phyloP scores from a whole-genome alignment of 108 stramenopile genomes.

The Pseudonitzschia delicatissima region DNA sequence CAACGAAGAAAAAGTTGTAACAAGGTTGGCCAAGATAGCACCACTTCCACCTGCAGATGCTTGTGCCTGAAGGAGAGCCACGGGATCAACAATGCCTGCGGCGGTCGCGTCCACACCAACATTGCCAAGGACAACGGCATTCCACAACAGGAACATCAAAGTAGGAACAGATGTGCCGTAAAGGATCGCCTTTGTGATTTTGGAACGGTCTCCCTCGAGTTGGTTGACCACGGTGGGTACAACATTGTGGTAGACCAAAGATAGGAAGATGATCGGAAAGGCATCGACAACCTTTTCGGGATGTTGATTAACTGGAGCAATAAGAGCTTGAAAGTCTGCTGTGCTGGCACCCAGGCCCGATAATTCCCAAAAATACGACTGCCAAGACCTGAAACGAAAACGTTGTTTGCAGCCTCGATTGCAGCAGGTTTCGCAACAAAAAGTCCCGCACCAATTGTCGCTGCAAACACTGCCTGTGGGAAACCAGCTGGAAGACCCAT shows the following conservation, averaged over 20 bases:
- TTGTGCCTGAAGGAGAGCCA: constrained; percentile 30
- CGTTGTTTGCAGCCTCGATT: constrained; percentile 57
- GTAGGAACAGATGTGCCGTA: constrained; percentile 71
- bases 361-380: constrained; percentile 49
- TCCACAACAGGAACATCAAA: constrained; percentile 85
- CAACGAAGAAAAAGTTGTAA: constrained; percentile 52
- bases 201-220: constrained; percentile 73
- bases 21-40: constrained; percentile 29
- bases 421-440: constrained; percentile 26
- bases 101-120: constrained; percentile 25
- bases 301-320: constrained; percentile 57
- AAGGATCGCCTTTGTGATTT: constrained; percentile 74
- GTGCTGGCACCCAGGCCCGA: constrained; percentile 50
- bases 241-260: constrained; percentile 86
- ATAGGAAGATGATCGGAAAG: constrained; percentile 76
- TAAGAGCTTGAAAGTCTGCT: constrained; percentile 49
- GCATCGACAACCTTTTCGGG: constrained; percentile 61
- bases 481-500: constrained; percentile 18
- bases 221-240: constrained; percentile 79
- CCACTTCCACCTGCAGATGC: constrained; percentile 11
- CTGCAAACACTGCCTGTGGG: constrained; percentile 51
- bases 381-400: constrained; percentile 55
- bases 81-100: constrained; percentile 31
- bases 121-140: constrained; percentile 76
- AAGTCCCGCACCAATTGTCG: constrained; percentile 27